Percentiles rank a stretch among this genome's conserved stretches.
Conservation (phyloP, 306 rosid species). For the Canavalia gladiata region DNA sequence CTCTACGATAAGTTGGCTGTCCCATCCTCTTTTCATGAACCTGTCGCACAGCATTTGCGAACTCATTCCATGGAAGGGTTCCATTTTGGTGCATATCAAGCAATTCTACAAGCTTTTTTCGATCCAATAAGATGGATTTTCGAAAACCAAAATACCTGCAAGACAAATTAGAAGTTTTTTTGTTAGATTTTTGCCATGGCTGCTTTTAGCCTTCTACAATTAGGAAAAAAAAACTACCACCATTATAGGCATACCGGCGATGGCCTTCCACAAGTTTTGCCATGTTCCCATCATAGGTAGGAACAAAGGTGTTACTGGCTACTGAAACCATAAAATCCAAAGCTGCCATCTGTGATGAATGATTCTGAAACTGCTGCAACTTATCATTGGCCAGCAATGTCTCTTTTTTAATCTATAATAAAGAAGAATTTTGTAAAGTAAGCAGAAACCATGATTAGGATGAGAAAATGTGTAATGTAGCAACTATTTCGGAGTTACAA, state of each 20-base stretch:
- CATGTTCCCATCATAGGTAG: slow-evolving; percentile 98
- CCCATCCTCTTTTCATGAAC: slow-evolving; percentile 82
- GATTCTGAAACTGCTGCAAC: slow-evolving; percentile 87
- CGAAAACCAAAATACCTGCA: slow-evolving; percentile 91
- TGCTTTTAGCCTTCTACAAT: slow-evolving; percentile 31
- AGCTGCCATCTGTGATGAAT: slow-evolving; percentile 99
- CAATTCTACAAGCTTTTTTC: slow-evolving; percentile 78
- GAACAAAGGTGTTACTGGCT: slow-evolving; percentile 87
- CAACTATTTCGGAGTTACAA: slow-evolving; percentile 13
- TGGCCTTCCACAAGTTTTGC: slow-evolving; percentile 98
- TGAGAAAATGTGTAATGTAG: neutral
- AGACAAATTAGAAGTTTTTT: slow-evolving; percentile 29
- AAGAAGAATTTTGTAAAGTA: neutral
- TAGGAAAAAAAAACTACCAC: slow-evolving; percentile 21
- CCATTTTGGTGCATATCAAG: slow-evolving; percentile 83
- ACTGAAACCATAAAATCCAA: slow-evolving; percentile 94
- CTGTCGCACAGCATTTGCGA: slow-evolving; percentile 60
- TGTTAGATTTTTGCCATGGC: neutral
- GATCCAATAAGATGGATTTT: slow-evolving; percentile 71
- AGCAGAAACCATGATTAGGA: neutral
- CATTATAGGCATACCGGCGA: slow-evolving; percentile 70
- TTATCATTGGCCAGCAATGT: slow-evolving; percentile 73
- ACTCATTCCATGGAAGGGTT: slow-evolving; percentile 73
- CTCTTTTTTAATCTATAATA: slow-evolving; percentile 81
- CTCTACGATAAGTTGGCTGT: slow-evolving; percentile 72